Conservation (phyloP, 305 asterid species). For the Withania somnifera region DNA sequence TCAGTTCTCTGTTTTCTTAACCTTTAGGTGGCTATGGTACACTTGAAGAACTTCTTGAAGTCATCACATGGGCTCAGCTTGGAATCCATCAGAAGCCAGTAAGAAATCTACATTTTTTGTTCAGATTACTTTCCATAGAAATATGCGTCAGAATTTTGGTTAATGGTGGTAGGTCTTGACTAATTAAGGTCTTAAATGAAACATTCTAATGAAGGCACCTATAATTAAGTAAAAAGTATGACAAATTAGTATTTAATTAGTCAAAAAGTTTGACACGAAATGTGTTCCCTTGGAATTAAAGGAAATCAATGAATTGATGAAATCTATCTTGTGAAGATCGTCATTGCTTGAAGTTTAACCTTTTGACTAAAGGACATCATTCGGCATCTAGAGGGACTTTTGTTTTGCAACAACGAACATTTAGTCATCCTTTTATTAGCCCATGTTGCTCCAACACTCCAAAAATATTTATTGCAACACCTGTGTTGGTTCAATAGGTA, state of each 20-base stretch:
- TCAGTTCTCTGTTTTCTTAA: background rate
- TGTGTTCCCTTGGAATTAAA: background rate
- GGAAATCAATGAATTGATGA: background rate
- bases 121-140: background rate
- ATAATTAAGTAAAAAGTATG: background rate
- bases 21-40: conserved; percentile 87
- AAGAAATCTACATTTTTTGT: conserved; percentile 12
- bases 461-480: background rate
- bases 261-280: background rate
- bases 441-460: no score
- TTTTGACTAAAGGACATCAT: background rate
- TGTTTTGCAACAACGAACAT: no score
- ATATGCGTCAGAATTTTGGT: background rate
- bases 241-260: background rate
- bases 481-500: background rate
- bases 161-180: background rate
- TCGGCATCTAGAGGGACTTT: background rate
- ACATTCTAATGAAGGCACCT: background rate
- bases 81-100: conserved; percentile 94
- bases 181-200: background rate
- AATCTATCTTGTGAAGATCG: background rate
- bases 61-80: conserved; percentile 95
- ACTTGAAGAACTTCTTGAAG: conserved; percentile 92
- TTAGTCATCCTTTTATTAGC: no score
- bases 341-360: background rate